Percentiles rank a stretch among this genome's conserved stretches.
Conservation (phyloP, 345 rosid species). For the Citrus hindsii region DNA sequence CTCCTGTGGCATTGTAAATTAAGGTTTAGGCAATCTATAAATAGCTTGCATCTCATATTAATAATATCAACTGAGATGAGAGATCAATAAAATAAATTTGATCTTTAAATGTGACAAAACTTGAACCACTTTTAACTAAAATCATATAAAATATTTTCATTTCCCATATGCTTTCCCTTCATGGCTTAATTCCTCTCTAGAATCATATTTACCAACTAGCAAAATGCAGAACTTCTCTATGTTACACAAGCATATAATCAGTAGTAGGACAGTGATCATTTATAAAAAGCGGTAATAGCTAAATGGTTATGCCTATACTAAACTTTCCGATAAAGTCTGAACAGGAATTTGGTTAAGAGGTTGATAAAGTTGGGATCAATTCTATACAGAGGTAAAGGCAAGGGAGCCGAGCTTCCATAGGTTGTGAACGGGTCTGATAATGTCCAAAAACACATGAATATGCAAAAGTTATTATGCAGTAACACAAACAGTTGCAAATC, state of each 20-base stretch:
- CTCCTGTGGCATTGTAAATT: neutral
- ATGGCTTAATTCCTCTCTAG: neutral
- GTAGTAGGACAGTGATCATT: neutral
- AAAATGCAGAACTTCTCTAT: neutral
- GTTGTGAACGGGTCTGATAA: neutral
- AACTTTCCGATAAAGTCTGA: neutral
- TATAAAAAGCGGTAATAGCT: neutral
- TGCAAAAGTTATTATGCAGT: neutral
- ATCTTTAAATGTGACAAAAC: neutral
- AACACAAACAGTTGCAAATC: neutral
- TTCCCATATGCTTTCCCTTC: neutral
- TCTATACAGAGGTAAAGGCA: neutral
- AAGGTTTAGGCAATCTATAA: neutral
- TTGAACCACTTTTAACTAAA: neutral
- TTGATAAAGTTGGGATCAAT: neutral
- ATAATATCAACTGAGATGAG: neutral
- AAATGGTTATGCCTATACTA: neutral
- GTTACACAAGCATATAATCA: neutral
- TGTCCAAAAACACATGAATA: neutral
- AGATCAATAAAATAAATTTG: neutral
- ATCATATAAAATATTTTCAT: neutral
- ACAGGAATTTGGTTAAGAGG: neutral
- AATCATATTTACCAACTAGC: neutral
- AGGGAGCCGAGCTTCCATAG: neutral
- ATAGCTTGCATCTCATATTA: neutral